A percentile compares a stretch with the other conserved stretches of the same genome.
Evolutionary conservation across 176 grass and related monocot species (phyloP).

Genomic region (Luzula sylvatica): DNA sequence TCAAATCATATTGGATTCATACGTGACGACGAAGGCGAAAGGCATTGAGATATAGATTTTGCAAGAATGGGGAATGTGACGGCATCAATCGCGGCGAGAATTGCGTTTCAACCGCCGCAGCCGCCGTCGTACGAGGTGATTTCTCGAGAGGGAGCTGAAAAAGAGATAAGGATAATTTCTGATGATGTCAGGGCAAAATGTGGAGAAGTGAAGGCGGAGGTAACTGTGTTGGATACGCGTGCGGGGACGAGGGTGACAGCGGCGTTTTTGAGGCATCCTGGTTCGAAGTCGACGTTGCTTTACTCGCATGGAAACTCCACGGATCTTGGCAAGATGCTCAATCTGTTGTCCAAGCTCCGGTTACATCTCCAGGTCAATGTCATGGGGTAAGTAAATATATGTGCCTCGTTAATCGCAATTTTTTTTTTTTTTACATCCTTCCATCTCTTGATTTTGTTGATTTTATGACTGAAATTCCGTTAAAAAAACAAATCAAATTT

Average conservation of each 20-base stretch:
- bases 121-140: slow-evolving; percentile 76
- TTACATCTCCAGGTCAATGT: slow-evolving; percentile 96
- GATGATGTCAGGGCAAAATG: slow-evolving; percentile 26
- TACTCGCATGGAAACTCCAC: slow-evolving; percentile 96
- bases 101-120: slow-evolving; percentile 97
- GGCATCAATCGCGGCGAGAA: slow-evolving; percentile 80
- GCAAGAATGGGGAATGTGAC: slow-evolving; percentile 84
- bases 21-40: background rate
- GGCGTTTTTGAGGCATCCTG: slow-evolving; percentile 77
- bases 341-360: slow-evolving; percentile 83
- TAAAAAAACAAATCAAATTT: background rate
- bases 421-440: background rate
- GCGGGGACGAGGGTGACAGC: slow-evolving; percentile 59
- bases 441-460: background rate
- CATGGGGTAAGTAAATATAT: slow-evolving; percentile 46
- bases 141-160: background rate
- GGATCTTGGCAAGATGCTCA: slow-evolving; percentile 93
- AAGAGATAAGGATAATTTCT: slow-evolving; percentile 28
- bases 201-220: slow-evolving; percentile 34
- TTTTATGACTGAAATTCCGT: slow-evolving; percentile 1
- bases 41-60: background rate
- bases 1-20: too few species aligned
- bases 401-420: background rate
- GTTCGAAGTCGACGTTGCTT: slow-evolving; percentile 66
- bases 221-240: slow-evolving; percentile 48